phyloP scores from a whole-genome alignment of 306 rosid species.

The Citrullus mucosospermus region DNA sequence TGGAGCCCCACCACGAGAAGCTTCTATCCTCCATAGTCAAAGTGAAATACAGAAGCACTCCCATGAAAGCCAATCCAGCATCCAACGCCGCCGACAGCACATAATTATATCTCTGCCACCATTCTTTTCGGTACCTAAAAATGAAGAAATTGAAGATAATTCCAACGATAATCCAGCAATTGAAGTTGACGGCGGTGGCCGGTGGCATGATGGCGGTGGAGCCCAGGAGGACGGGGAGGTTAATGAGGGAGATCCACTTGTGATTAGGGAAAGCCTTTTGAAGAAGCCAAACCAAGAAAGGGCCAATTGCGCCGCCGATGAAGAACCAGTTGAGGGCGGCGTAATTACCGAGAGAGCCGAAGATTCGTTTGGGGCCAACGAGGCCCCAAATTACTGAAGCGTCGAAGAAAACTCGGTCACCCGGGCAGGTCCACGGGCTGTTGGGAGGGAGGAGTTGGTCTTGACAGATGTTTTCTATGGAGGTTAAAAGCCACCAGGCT shows the following conservation, averaged over 20 bases:
- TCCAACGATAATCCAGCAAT: slow-evolving; percentile 22
- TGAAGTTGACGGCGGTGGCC: slow-evolving; percentile 20
- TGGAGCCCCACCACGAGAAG: slow-evolving; percentile 42
- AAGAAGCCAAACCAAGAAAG: slow-evolving; percentile 17
- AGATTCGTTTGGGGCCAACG: slow-evolving; percentile 23
- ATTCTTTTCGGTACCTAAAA: slow-evolving; percentile 15
- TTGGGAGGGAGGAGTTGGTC: slow-evolving; percentile 16
- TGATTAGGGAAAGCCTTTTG: slow-evolving; percentile 18
- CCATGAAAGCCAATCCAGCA: slow-evolving; percentile 37
- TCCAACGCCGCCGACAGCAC: slow-evolving; percentile 31
- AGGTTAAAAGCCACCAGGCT: slow-evolving; percentile 23
- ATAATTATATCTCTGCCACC: slow-evolving; percentile 33
- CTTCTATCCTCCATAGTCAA: slow-evolving; percentile 8
- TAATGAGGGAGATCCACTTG: slow-evolving; percentile 17
- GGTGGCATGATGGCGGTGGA: slow-evolving; percentile 24
- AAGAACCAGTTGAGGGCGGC: slow-evolving; percentile 21
- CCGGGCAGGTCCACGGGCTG: slow-evolving; percentile 27
- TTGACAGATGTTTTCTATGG: slow-evolving; percentile 18
- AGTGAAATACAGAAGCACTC: slow-evolving; percentile 32
- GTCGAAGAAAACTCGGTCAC: slow-evolving; percentile 18
- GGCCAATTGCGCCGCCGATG: slow-evolving; percentile 18
- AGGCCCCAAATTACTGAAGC: slow-evolving; percentile 24
- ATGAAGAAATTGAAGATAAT: slow-evolving; percentile 19
- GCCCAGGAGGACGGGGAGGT: slow-evolving; percentile 25
- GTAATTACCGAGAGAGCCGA: slow-evolving; percentile 18